Conservation (phyloP, 2,329 filamentous ascomycete species). For the Arthroderma sp. region DNA sequence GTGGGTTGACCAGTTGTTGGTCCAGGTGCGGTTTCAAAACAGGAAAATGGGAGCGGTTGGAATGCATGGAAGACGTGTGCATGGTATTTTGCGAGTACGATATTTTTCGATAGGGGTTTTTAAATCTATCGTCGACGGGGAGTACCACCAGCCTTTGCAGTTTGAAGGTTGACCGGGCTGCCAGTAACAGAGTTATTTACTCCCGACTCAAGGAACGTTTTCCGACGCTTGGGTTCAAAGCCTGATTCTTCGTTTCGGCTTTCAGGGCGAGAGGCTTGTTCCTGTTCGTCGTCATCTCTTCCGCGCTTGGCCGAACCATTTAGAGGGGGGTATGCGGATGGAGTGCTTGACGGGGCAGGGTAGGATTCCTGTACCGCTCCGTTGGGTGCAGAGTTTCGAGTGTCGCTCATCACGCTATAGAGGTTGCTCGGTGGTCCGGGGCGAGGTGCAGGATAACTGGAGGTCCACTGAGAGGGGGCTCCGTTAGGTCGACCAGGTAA, state of each 20-base stretch:
- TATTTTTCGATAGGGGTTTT: too few species aligned
- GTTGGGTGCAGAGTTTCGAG: conserved; percentile 51
- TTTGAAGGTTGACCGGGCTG: conserved; percentile 27
- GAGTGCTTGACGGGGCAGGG: conserved; percentile 21
- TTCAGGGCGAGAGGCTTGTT: conserved; percentile 52
- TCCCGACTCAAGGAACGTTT: conserved; percentile 53
- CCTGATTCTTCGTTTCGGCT: conserved; percentile 46
- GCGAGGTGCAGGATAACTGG: conserved; percentile 66
- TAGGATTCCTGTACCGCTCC: conserved; percentile 59
- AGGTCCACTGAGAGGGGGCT: conserved; percentile 59
- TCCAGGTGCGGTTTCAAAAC: too few species aligned
- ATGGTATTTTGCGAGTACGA: too few species aligned
- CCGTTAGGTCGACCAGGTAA: conserved; percentile 68
- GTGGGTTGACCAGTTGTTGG: too few species aligned
- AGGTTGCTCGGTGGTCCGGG: conserved; percentile 59
- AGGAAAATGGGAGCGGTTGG: too few species aligned
- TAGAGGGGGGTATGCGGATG: conserved; percentile 41
- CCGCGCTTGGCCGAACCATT: conserved; percentile 54
- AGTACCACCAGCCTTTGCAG: conserved; percentile 32
- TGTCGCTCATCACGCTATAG: conserved; percentile 80
- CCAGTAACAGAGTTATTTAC: conserved; percentile 35
- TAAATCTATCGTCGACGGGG: conserved; percentile 23
- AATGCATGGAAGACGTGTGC: too few species aligned
- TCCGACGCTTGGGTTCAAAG: conserved; percentile 60
- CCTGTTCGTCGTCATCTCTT: conserved; percentile 51